A percentile compares a stretch with the other conserved stretches of the same genome.
Evolutionary conservation across 2,329 filamentous ascomycete species (phyloP).

Genomic region (Phialemoniopsis sp.): DNA sequence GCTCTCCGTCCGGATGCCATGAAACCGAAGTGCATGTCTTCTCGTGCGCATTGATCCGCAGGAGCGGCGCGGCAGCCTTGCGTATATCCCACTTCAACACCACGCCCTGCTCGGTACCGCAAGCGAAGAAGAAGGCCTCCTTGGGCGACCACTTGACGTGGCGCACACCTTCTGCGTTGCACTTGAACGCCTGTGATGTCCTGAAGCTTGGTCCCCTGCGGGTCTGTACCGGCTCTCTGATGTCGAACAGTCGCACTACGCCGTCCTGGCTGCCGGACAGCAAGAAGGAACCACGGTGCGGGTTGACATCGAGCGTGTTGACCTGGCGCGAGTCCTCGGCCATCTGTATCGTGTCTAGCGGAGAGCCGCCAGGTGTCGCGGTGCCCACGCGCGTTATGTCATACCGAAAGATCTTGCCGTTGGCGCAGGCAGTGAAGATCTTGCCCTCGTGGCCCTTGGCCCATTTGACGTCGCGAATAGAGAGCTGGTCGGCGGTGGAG

Average conservation of each 20-base stretch:
- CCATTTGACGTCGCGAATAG: constrained; percentile 61
- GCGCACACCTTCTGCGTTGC: constrained; percentile 56
- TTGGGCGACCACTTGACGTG: constrained; percentile 64
- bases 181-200: constrained; percentile 39
- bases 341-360: constrained; percentile 52
- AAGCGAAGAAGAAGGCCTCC: constrained; percentile 59
- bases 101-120: constrained; percentile 58
- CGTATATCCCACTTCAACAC: constrained; percentile 63
- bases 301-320: constrained; percentile 60
- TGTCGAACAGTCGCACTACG: constrained; percentile 57
- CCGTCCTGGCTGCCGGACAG: constrained; percentile 63
- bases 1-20: constrained; percentile 67
- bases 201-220: constrained; percentile 47
- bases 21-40: constrained; percentile 55
- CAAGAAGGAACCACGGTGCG: constrained; percentile 51
- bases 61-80: constrained; percentile 44
- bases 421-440: constrained; percentile 60
- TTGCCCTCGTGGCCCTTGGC: constrained; percentile 35
- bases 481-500: constrained; percentile 52
- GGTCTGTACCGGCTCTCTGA: constrained; percentile 41
- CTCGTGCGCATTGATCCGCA: constrained; percentile 59
- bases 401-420: constrained; percentile 62
- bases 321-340: constrained; percentile 61
- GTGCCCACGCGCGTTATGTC: constrained; percentile 48
- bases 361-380: constrained; percentile 31